Conservation (phyloP, 73 alveolate genomes). For the Paramecium primaurelia region DNA sequence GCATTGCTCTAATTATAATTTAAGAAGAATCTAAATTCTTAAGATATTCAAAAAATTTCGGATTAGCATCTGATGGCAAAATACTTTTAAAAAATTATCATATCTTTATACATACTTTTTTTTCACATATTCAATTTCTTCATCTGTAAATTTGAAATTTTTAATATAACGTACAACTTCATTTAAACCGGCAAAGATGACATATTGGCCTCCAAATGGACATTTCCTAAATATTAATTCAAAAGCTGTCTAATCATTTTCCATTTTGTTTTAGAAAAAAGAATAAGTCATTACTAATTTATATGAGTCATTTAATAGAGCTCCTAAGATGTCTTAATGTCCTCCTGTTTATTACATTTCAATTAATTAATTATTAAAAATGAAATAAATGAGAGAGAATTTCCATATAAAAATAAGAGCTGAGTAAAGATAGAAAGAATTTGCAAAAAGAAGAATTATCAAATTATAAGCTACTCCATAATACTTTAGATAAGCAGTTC, state of each 20-base stretch:
- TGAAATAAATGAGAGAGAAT: slow-evolving; percentile 32
- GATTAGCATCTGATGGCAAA: slow-evolving; percentile 67
- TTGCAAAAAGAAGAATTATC: neutral
- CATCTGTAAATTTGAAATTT: slow-evolving; percentile 67
- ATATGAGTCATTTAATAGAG: too few species aligned
- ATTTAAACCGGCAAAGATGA: slow-evolving; percentile 78
- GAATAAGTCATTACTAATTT: neutral
- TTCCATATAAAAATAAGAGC: neutral
- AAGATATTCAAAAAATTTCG: slow-evolving; percentile 75
- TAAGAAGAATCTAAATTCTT: slow-evolving; percentile 46
- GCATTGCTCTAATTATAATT: slow-evolving; percentile 53
- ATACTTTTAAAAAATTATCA: neutral
- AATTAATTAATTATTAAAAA: neutral
- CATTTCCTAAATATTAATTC: neutral
- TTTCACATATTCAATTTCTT: slow-evolving; percentile 62
- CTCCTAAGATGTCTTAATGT: too few species aligned
- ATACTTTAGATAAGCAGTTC: neutral
- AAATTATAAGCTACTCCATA: neutral
- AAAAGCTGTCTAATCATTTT: too few species aligned
- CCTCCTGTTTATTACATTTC: neutral
- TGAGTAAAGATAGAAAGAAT: neutral
- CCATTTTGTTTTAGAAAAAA: too few species aligned
- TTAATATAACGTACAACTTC: slow-evolving; percentile 68
- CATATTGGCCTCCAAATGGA: too few species aligned
- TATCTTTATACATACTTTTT: neutral